phyloP scores from a whole-genome alignment of 2,329 filamentous ascomycete species.

The Zymoseptoria passerinii region DNA sequence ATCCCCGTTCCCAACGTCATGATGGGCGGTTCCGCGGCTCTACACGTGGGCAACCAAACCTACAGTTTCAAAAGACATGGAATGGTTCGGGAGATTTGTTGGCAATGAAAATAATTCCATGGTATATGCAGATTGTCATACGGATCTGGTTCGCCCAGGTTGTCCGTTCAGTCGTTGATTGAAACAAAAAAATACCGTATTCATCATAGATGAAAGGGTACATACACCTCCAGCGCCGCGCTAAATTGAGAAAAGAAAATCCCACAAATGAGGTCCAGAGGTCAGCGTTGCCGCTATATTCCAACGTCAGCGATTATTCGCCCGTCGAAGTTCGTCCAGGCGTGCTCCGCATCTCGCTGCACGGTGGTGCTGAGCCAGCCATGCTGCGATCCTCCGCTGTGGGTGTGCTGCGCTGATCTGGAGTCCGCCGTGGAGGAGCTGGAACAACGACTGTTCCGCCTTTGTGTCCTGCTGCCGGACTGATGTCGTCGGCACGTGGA shows the following conservation, averaged over 20 bases:
- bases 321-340: too few relatives aligned
- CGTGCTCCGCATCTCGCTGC: background rate
- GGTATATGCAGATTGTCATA: background rate
- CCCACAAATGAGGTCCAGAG: background rate
- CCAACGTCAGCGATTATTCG: background rate
- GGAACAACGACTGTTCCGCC: slow-evolving; percentile 19
- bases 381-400: background rate
- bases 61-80: background rate
- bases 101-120: background rate
- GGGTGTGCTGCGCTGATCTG: background rate
- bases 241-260: slow-evolving; percentile 2
- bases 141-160: background rate
- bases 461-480: slow-evolving; percentile 14
- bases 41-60: background rate
- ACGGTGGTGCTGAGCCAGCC: background rate
- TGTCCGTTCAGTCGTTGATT: background rate
- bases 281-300: background rate
- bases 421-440: slow-evolving; percentile 16
- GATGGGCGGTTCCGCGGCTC: background rate
- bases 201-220: background rate
- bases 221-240: slow-evolving; percentile 9
- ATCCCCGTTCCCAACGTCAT: background rate
- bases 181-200: background rate
- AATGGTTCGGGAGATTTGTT: too few relatives aligned
- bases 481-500: slow-evolving; percentile 25